Percentiles rank a stretch among this genome's conserved stretches.
phyloP scores from a whole-genome alignment of 805 yeast species.

The Candida broadrunensis region DNA sequence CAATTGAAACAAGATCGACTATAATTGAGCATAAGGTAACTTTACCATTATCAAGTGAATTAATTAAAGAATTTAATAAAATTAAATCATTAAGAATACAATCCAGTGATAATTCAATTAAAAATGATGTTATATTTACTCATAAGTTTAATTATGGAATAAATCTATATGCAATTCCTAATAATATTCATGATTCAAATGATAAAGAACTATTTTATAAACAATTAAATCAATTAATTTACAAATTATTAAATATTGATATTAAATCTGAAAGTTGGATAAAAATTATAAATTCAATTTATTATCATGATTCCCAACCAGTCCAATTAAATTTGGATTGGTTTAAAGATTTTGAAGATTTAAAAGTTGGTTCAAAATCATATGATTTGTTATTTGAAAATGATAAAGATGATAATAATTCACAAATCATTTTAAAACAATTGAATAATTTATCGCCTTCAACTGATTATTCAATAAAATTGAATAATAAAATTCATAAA shows the following conservation, averaged over 20 bases:
- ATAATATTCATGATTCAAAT: conserved; percentile 8
- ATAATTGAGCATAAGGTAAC: conserved; percentile 17
- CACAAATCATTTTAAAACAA: conserved; percentile 1
- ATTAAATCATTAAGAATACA: conserved; percentile 20
- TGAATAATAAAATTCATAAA: conserved; percentile 10
- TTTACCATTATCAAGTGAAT: conserved; percentile 1
- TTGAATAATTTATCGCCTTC: background rate
- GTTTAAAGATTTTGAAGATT: background rate
- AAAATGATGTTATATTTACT: conserved; percentile 19
- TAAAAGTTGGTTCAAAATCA: background rate
- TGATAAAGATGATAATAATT: background rate
- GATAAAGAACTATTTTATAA: conserved; percentile 17
- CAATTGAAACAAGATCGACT: conserved; percentile 5
- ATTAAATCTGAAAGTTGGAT: conserved; percentile 21
- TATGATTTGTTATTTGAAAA: conserved; percentile 3
- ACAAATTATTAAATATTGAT: conserved; percentile 15
- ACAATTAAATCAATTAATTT: conserved; percentile 14
- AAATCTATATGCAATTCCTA: conserved; percentile 29
- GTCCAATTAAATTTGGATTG: conserved; percentile 2
- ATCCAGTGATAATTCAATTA: conserved; percentile 5
- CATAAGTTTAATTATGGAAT: conserved; percentile 23
- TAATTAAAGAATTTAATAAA: conserved; percentile 8
- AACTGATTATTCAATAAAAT: background rate
- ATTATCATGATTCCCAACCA: conserved; percentile 15
- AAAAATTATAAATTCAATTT: conserved; percentile 24